Base-by-base conservation (phyloP, 164 flowering plant genomes). In the Magnolia officinalis region DNA sequence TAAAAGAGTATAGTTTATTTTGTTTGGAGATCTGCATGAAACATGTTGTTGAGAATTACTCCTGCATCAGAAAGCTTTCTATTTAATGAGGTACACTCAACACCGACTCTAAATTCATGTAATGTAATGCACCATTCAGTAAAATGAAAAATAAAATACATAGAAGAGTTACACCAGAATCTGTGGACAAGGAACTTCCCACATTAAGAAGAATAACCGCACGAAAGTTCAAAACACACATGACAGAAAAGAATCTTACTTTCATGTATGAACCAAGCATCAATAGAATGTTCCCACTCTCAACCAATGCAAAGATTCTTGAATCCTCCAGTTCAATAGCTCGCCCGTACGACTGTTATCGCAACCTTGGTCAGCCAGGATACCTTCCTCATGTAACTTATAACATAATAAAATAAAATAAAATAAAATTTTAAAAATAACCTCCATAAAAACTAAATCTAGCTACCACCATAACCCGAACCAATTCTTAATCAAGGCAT, bases 301-400 rank as follows among this genome's bases (percentile, higher is more conserved):
- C 98, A 80, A 94, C 70, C 79, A 89, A 76, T 6, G 98, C 86
- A 86, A 91, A 89, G 63, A 92, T 77, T 82, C 89, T 86, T 67
- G 91, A 83, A 63, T 85, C 85, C 65, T 91, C 99, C 85, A 96
- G 82, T 79, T 94, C 98, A 73, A 89, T 84, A 8, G 97, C 95
- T 70, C 97, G 86, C 64, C 91, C 98, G 83, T 92, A 96, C n/a
- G 99, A 90, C 99, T 96, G 86, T 77, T 64, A 18, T n/a, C 80
- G 59, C 45, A 37, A 50, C 29, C 58, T 65, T 37, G 29, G 66
- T 63, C 50, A 66, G 20, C 50, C 45, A 37, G 45, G 6, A 37
- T 37, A 37, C 45, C 45, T 37, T 37, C 6, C 45, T 37, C 45
- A 37, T 37, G 45, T 37, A 37, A 37, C 45, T 37, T 37, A 37